Base-by-base conservation (phyloP, 306 rosid species). In the Rosa rugosa region DNA sequence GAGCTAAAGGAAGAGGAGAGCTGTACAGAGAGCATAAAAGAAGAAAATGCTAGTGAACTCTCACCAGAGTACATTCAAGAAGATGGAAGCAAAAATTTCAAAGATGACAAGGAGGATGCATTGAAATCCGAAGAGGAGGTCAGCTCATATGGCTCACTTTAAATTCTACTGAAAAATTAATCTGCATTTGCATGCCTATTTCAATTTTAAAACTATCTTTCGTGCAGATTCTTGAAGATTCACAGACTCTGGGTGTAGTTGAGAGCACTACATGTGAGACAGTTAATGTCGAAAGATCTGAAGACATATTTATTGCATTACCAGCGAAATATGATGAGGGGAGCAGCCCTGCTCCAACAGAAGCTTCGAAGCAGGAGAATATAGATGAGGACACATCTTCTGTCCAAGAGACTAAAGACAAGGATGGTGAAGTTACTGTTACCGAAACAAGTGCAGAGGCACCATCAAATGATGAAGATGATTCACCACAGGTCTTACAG, bases 41-140 rank as follows among this genome's bases (percentile, higher is more conserved):
- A 80, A 77, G 80, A 59, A 63, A 36, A 50, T 34, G 49, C 16
- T 67, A 60, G 44, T 27, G 77, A 60, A 22, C 75, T 57, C 47
- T 68, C 82, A 46, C 22, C 31, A 14, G 76, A 77, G 44, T 74
- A n/a, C 27, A 59, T 63, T 10, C 65, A 51, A 82, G 84, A 78
- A 64, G 81, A 78, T 63, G 78, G 34, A 57, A 65, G 9, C 60
- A 40, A 59, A 25, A 54, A 53, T 46, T 60, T 41, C 2, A 22
- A 78, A 68, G 80, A 54, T 36, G 73, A 56, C 31, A 57, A 57
- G 31, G 63, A 0, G 57, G 77, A 81, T 60, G 51, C 70, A 27
- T 47, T 76, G 69, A 72, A 47, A 71, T 65, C 71, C 46, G 42
- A 63, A 45, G 71, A 6, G 59, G 77, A 79, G 87, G 85, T 81